Evolutionary conservation across 2,329 filamentous ascomycete genomes (phyloP).

Genomic region (Botrytis cinerea): DNA sequence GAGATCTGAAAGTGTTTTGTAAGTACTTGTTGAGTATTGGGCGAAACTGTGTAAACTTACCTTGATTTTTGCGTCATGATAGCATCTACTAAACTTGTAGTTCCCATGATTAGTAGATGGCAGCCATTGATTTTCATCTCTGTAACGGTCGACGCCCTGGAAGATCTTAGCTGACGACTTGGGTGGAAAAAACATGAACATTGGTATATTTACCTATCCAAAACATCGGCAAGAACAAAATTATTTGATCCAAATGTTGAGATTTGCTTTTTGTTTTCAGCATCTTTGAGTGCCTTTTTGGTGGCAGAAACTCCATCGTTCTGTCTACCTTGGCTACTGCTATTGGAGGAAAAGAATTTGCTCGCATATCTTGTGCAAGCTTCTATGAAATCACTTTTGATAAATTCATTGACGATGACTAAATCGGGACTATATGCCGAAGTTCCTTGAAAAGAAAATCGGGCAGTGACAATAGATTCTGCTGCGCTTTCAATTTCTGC

Average conservation of each 20-base stretch:
- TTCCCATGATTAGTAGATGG: background rate
- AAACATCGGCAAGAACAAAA: background rate
- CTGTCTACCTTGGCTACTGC: background rate
- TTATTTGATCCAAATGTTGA: background rate
- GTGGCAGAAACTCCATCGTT: background rate
- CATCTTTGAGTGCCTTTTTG: background rate
- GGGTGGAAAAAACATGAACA: background rate
- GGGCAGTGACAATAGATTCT: background rate
- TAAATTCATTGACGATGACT: background rate
- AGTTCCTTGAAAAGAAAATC: background rate
- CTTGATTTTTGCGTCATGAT: background rate
- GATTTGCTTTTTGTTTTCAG: background rate
- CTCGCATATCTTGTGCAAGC: background rate
- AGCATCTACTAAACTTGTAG: background rate
- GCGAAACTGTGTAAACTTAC: background rate
- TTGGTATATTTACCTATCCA: background rate
- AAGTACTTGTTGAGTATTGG: background rate
- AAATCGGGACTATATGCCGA: background rate
- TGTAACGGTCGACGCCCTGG: background rate
- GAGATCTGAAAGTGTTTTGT: background rate
- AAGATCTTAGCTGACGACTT: background rate
- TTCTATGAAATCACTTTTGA: background rate
- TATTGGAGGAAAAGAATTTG: background rate
- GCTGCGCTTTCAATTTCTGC: background rate
- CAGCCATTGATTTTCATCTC: background rate